A percentile compares a stretch with the other conserved stretches of the same genome.
Evolutionary conservation across 306 rosid genomes (phyloP).

Genomic region (Prunus armeniaca): DNA sequence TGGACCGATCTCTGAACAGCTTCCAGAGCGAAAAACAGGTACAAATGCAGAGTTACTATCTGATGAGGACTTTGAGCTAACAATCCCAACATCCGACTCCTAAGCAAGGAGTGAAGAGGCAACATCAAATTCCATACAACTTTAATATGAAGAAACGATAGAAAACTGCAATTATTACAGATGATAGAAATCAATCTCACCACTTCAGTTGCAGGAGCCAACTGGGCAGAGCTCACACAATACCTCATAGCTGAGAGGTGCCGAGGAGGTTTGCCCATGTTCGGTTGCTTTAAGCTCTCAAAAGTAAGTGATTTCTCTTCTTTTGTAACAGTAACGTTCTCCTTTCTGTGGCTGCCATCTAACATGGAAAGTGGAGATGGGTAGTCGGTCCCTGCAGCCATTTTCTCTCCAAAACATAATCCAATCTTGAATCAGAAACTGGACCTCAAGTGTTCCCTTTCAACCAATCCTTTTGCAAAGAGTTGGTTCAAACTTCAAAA

Average conservation of each 20-base stretch:
- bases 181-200: conserved; percentile 9
- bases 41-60: conserved; percentile 18
- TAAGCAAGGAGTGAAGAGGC: not conserved
- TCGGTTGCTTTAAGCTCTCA: conserved; percentile 24
- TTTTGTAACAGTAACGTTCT: conserved; percentile 23
- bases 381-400: conserved; percentile 40
- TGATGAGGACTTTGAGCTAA: conserved; percentile 27
- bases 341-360: conserved; percentile 31
- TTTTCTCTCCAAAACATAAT: conserved; percentile 30
- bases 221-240: conserved; percentile 33
- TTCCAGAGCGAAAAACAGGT: conserved; percentile 40
- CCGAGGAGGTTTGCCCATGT: conserved; percentile 34
- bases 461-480: not conserved
- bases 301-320: conserved; percentile 27
- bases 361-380: conserved; percentile 30
- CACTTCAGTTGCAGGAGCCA: conserved; percentile 30
- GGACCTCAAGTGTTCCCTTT: conserved; percentile 3
- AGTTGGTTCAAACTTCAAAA: conserved; percentile 2
- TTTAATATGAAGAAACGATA: not conserved
- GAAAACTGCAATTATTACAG: not conserved
- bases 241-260: conserved; percentile 27
- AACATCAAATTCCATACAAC: not conserved
- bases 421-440: conserved; percentile 3
- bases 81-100: conserved; percentile 26
- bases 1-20: conserved; percentile 42